Evolutionary conservation across 176 grass and related monocot species (phyloP).

Genomic region (Coix lacrymajobi): DNA sequence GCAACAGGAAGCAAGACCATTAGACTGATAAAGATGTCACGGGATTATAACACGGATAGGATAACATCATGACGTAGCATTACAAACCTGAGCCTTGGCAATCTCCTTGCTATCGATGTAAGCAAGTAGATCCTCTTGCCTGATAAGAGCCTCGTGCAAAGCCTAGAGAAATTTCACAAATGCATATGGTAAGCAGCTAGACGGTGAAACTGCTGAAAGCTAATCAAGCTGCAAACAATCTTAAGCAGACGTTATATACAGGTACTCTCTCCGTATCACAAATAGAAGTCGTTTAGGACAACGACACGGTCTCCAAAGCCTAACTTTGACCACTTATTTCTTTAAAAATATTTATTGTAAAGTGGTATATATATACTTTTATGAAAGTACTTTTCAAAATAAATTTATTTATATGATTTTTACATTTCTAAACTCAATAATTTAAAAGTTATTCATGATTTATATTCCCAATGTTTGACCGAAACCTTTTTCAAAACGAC

Average conservation of each 20-base stretch:
- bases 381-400: too few species aligned
- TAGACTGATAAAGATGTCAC: neutral
- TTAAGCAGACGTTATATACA: neutral
- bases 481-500: too few species aligned
- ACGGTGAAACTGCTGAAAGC: neutral
- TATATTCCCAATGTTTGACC: too few species aligned
- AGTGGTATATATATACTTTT: too few species aligned
- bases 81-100: constrained; percentile 72
- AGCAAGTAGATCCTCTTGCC: constrained; percentile 91
- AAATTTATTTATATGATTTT: too few species aligned
- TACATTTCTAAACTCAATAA: too few species aligned
- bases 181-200: neutral
- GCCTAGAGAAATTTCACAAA: constrained; percentile 41
- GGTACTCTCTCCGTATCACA: too few species aligned
- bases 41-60: neutral
- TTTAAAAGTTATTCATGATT: too few species aligned
- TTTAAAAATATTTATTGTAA: too few species aligned
- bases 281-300: too few species aligned
- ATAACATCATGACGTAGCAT: neutral
- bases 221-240: neutral
- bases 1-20: neutral
- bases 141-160: constrained; percentile 91
- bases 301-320: too few species aligned
- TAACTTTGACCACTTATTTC: too few species aligned
- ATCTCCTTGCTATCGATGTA: constrained; percentile 78